A percentile compares a stretch with the other conserved stretches of the same genome.
phyloP scores from a whole-genome alignment of 495 filamentous ascomycete species.

The Penicillium coffeae region DNA sequence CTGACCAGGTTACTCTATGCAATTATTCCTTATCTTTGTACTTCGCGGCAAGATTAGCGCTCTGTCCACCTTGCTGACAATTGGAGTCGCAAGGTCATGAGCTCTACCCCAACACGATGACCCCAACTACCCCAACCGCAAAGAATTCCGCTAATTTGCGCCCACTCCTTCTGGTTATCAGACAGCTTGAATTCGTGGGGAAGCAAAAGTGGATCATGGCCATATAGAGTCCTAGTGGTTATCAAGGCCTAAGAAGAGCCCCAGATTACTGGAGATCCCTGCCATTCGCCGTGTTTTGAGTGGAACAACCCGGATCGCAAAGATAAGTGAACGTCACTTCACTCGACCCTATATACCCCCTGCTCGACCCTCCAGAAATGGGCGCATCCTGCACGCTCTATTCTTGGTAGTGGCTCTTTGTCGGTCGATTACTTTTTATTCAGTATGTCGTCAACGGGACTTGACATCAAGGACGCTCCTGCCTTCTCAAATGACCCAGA shows the following conservation, averaged over 20 bases:
- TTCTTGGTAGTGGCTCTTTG: neutral
- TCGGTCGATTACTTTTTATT: neutral
- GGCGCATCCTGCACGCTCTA: no score
- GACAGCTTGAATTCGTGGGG: conserved; percentile 14
- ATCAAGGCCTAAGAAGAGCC: conserved; percentile 1
- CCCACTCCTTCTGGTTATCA: conserved; percentile 12
- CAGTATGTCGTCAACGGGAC: conserved; percentile 9
- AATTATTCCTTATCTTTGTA: neutral
- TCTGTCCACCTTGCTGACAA: neutral
- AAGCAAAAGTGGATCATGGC: conserved; percentile 11
- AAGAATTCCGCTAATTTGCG: neutral
- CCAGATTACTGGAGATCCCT: neutral
- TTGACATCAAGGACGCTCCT: conserved; percentile 20
- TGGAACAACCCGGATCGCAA: conserved; percentile 1
- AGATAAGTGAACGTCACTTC: conserved; percentile 9
- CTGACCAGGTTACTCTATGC: no score
- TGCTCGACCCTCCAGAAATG: neutral
- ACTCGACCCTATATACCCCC: conserved; percentile 8
- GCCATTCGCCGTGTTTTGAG: neutral
- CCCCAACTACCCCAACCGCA: neutral
- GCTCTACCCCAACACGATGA: conserved; percentile 2
- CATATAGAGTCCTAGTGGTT: conserved; percentile 1
- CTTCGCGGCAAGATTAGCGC: neutral
- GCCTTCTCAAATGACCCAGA: conserved; percentile 6
- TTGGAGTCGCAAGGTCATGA: neutral